Conservation (phyloP, 768 basidiomycete species). For the Suillus subalutaceus region DNA sequence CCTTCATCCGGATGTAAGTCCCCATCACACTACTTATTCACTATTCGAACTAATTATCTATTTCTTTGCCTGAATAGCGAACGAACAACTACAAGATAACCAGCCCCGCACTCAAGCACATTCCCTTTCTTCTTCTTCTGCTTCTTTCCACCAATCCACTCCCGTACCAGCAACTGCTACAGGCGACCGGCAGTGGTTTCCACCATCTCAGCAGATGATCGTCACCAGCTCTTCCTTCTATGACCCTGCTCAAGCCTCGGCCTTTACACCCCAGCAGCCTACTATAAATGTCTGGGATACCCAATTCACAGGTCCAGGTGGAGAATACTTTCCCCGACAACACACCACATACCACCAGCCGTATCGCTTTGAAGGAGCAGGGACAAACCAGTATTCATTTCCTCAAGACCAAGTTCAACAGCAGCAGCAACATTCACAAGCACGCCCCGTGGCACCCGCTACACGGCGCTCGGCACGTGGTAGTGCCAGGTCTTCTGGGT, state of each 20-base stretch:
- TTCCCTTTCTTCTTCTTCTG: slow-evolving; percentile 1
- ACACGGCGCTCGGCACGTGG: slow-evolving; percentile 19
- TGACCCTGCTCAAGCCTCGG: slow-evolving; percentile 44
- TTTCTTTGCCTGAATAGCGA: neutral
- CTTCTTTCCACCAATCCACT: slow-evolving; percentile 10
- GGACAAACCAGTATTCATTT: neutral
- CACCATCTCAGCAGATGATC: slow-evolving; percentile 45
- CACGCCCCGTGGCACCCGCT: slow-evolving; percentile 22
- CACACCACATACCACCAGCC: slow-evolving; percentile 16
- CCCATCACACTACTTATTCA: slow-evolving; percentile 7
- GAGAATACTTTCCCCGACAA: neutral
- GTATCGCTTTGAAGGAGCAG: neutral
- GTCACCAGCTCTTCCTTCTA: slow-evolving; percentile 57
- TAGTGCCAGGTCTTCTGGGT: neutral
- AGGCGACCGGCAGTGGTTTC: slow-evolving; percentile 5
- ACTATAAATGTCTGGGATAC: slow-evolving; percentile 39
- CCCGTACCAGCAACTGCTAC: neutral
- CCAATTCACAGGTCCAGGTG: slow-evolving; percentile 13
- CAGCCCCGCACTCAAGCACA: neutral
- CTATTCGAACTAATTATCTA: slow-evolving; percentile 1
- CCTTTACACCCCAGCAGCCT: slow-evolving; percentile 44
- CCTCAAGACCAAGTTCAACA: neutral
- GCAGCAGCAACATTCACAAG: slow-evolving; percentile 15
- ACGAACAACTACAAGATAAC: slow-evolving; percentile 9
- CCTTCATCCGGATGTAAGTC: slow-evolving; percentile 31